Conservation (phyloP, 2,329 filamentous ascomycete species). For the Fusarium sp. region DNA sequence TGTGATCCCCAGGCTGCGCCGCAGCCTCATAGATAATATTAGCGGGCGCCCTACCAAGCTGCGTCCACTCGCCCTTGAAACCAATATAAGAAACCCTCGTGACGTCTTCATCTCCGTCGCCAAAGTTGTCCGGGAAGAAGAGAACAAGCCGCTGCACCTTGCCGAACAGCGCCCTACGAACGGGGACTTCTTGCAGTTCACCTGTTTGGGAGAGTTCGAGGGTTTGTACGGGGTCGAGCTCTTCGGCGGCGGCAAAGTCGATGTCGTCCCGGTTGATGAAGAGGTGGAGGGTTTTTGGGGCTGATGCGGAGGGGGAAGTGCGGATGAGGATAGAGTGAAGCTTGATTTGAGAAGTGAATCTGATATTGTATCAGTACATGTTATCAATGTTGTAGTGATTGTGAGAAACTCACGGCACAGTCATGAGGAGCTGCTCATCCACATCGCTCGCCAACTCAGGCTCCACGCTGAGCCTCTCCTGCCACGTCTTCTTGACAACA, state of each 20-base stretch:
- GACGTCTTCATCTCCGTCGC: conserved; percentile 81
- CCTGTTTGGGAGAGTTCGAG: conserved; percentile 82
- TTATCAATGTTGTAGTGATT: rapidly evolving
- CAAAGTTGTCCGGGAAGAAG: conserved; percentile 94
- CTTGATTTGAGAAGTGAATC: conserved; percentile 93
- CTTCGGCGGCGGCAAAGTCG: conserved; percentile 83
- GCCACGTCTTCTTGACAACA: conserved; percentile 92
- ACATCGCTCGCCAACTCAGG: conserved; percentile 87
- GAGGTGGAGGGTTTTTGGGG: conserved; percentile 86
- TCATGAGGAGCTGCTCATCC: conserved; percentile 94
- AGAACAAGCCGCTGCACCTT: conserved; percentile 84
- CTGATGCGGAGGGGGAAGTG: conserved; percentile 75
- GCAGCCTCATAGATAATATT: conserved; percentile 95
- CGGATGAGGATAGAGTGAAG: conserved; percentile 90
- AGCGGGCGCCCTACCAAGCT: conserved; percentile 76
- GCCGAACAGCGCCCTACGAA: conserved; percentile 90
- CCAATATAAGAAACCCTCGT: conserved; percentile 85
- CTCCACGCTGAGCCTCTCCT: conserved; percentile 75
- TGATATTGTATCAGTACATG: conserved; percentile 49
- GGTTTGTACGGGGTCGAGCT: conserved; percentile 77
- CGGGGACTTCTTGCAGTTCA: conserved; percentile 87
- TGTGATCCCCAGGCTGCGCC: conserved; percentile 90
- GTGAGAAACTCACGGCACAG: conserved; percentile 76
- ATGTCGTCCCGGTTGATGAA: conserved; percentile 89
- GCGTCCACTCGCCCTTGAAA: conserved; percentile 96